phyloP scores from a whole-genome alignment of 805 yeast genomes.

The Dipodascus albidus region DNA sequence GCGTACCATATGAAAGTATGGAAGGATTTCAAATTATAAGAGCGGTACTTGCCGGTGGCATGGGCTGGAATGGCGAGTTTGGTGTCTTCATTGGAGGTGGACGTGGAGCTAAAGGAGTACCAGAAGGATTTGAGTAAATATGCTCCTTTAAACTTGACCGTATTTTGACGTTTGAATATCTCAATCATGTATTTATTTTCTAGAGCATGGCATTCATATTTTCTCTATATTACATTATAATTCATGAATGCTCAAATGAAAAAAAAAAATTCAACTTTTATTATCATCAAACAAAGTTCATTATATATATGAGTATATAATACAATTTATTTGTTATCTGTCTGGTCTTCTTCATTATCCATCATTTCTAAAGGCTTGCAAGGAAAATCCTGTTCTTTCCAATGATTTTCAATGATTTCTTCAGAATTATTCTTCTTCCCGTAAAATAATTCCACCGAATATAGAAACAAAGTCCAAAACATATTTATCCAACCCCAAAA shows the following conservation, averaged over 20 bases:
- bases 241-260: neutral
- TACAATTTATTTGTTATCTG: neutral
- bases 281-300: no score
- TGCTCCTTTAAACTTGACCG: no score
- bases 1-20: conserved; percentile 76
- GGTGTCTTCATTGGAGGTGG: conserved; percentile 34
- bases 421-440: conserved; percentile 16
- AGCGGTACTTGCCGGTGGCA: conserved; percentile 34
- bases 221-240: neutral
- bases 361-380: neutral
- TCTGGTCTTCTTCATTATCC: neutral
- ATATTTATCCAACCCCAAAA: conserved; percentile 97
- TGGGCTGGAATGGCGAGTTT: conserved; percentile 40
- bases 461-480: conserved; percentile 65
- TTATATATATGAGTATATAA: no score
- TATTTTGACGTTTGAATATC: no score
- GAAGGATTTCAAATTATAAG: conserved; percentile 64
- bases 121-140: conserved; percentile 60
- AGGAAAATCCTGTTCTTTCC: conserved; percentile 15
- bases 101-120: conserved; percentile 75
- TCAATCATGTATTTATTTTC: no score
- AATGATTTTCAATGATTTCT: conserved; percentile 13
- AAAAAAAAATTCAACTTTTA: no score
- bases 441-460: conserved; percentile 58
- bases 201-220: no score